Conservation (phyloP, 371 early-diverging fungal genomes). For the Choanephora cucurbitarum region DNA sequence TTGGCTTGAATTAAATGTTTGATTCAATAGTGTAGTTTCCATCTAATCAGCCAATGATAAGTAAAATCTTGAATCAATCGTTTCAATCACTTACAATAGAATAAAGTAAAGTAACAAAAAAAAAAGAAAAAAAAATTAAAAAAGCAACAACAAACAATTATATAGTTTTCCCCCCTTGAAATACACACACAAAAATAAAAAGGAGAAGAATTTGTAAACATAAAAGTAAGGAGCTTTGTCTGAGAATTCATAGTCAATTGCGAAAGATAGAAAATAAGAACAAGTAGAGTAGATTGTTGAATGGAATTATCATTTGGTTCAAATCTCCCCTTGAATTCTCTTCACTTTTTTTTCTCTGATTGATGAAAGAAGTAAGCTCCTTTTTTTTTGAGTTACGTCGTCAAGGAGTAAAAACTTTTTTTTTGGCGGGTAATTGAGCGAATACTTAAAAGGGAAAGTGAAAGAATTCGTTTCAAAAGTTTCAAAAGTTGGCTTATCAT, state of each 20-base stretch:
- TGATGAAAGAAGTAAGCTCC: no score
- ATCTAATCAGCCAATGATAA: no score
- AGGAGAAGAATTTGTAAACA: slow-evolving; percentile 19
- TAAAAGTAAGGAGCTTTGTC: slow-evolving; percentile 19
- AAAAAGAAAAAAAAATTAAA: slow-evolving; percentile 10
- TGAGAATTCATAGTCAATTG: slow-evolving; percentile 11
- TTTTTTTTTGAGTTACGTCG: no score
- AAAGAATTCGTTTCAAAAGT: background rate
- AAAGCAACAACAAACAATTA: slow-evolving; percentile 7
- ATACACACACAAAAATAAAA: slow-evolving; percentile 13
- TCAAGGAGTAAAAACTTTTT: background rate
- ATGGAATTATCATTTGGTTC: no score
- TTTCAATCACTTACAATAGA: background rate
- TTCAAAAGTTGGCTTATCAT: background rate
- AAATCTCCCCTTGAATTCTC: no score
- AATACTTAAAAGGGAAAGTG: background rate
- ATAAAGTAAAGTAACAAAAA: slow-evolving; percentile 2
- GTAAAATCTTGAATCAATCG: background rate
- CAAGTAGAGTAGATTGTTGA: no score
- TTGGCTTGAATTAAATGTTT: slow-evolving; percentile 35
- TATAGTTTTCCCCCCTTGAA: background rate
- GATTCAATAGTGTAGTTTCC: slow-evolving; percentile 36
- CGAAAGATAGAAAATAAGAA: slow-evolving; percentile 2
- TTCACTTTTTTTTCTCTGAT: no score
- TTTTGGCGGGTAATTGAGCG: background rate